Conservation (phyloP, 768 basidiomycete species). For the Tricholoma flavovirens region DNA sequence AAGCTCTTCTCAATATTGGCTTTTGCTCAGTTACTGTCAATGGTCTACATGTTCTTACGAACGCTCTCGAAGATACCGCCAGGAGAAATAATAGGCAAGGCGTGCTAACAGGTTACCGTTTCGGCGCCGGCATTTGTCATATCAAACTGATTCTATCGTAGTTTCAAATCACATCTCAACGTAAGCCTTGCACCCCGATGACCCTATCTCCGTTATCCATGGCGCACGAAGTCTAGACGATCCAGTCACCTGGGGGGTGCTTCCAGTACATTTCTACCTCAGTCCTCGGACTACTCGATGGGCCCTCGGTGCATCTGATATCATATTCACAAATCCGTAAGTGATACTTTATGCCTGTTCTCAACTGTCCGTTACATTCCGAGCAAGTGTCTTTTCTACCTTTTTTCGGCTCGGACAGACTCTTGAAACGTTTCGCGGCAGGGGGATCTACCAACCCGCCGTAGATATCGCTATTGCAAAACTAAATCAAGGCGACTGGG, state of each 20-base stretch:
- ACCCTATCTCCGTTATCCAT: slow-evolving; percentile 4
- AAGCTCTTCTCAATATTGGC: slow-evolving; percentile 65
- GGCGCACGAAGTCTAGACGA: slow-evolving; percentile 60
- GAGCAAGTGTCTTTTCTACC: slow-evolving; percentile 66
- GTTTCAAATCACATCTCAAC: slow-evolving; percentile 95
- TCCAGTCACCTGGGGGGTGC: slow-evolving; percentile 82
- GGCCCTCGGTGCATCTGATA: slow-evolving; percentile 89
- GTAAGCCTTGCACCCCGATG: slow-evolving; percentile 34
- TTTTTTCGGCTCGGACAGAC: slow-evolving; percentile 92
- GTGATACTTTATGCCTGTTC: slow-evolving; percentile 20
- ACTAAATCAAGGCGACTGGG: slow-evolving; percentile 83
- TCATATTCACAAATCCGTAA: slow-evolving; percentile 92
- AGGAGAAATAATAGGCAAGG: slow-evolving; percentile 58
- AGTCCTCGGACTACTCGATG: slow-evolving; percentile 65
- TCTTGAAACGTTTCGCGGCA: slow-evolving; percentile 88
- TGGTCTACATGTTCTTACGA: slow-evolving; percentile 59
- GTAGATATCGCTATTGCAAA: slow-evolving; percentile 79
- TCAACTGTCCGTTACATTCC: slow-evolving; percentile 5
- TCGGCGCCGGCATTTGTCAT: background rate
- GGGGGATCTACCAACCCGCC: slow-evolving; percentile 82
- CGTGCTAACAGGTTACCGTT: slow-evolving; percentile 77
- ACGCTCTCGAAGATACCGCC: slow-evolving; percentile 46
- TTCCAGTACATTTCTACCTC: slow-evolving; percentile 61
- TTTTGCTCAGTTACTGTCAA: slow-evolving; percentile 64
- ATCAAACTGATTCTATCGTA: slow-evolving; percentile 22